Percentiles rank a stretch among this genome's conserved stretches.
Conservation (phyloP, 1,284 basidiomycete genomes). For the Trichosporon sp. region DNA sequence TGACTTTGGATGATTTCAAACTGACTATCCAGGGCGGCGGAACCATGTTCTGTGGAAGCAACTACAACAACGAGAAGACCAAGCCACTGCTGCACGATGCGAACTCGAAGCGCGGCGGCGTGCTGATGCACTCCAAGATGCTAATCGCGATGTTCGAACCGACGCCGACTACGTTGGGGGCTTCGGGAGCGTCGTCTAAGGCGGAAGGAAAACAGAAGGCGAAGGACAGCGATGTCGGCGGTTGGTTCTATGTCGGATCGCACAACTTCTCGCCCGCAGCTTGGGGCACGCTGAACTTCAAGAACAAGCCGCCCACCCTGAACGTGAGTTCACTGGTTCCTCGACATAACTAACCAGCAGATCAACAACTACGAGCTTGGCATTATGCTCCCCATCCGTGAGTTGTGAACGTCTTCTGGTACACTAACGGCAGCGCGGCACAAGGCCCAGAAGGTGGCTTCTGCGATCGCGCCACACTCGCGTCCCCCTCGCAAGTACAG, state of each 20-base stretch:
- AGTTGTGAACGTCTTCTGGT: conserved; percentile 16
- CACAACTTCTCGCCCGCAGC: conserved; percentile 53
- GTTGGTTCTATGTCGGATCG: conserved; percentile 54
- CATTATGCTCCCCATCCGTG: conserved; percentile 53
- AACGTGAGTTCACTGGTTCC: conserved; percentile 24
- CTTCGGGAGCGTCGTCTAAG: conserved; percentile 25
- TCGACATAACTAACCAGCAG: conserved; percentile 21
- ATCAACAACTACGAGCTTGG: conserved; percentile 55
- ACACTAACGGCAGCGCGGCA: conserved; percentile 35
- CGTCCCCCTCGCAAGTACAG: conserved; percentile 49
- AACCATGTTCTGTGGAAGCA: conserved; percentile 52
- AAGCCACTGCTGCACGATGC: conserved; percentile 48
- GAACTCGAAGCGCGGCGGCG: conserved; percentile 54
- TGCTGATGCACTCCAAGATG: conserved; percentile 57
- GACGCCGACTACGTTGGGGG: conserved; percentile 30
- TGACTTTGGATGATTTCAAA: background rate
- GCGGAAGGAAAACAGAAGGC: conserved; percentile 33
- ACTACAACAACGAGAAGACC: conserved; percentile 41
- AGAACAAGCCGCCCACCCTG: conserved; percentile 42
- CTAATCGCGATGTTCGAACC: conserved; percentile 51
- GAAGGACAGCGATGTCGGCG: conserved; percentile 38
- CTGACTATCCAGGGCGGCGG: conserved; percentile 45
- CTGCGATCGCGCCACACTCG: conserved; percentile 48
- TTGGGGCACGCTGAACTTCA: conserved; percentile 52
- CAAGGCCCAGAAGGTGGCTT: conserved; percentile 38